Evolutionary conservation across 2,329 filamentous ascomycete genomes (phyloP).

Genomic region (Xylariales sp.): DNA sequence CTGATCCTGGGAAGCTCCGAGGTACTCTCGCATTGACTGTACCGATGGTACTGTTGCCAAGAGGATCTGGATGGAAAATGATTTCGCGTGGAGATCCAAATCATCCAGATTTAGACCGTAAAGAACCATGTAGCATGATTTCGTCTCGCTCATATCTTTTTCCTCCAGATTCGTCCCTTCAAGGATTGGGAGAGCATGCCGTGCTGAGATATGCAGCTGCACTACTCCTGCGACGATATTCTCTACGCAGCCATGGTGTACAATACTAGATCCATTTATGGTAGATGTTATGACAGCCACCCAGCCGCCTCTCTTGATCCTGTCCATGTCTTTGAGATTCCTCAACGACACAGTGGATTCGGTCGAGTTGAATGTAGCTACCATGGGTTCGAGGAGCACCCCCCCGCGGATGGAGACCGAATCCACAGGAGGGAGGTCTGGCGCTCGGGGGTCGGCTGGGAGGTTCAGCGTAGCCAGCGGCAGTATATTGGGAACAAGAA

Average conservation of each 20-base stretch:
- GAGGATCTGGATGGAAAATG: constrained; percentile 43
- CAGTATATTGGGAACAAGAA: constrained; percentile 20
- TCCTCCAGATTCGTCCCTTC: constrained; percentile 1
- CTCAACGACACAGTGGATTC: constrained; percentile 8
- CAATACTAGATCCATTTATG: background rate
- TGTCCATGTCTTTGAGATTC: background rate
- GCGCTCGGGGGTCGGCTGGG: too few species aligned
- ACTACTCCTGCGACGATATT: background rate
- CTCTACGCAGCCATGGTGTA: constrained; percentile 19
- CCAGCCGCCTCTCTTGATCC: constrained; percentile 17
- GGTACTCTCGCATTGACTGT: constrained; percentile 47
- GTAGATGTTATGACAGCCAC: constrained; percentile 15
- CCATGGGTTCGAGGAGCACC: constrained; percentile 15
- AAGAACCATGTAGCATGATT: constrained; percentile 19
- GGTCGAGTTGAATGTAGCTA: constrained; percentile 11
- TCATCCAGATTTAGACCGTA: constrained; percentile 57
- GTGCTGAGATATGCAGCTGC: constrained; percentile 13
- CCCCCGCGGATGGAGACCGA: too few species aligned
- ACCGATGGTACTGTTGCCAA: constrained; percentile 60
- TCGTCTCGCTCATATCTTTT: background rate
- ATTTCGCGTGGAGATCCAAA: constrained; percentile 39
- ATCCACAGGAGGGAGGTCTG: too few species aligned
- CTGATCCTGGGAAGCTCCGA: constrained; percentile 33
- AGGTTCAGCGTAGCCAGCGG: background rate
- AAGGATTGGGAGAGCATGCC: constrained; percentile 11